Percentiles rank a stretch among this genome's conserved stretches.
phyloP scores from a whole-genome alignment of 2,329 filamentous ascomycete species.

The Ilyonectria robusta region DNA sequence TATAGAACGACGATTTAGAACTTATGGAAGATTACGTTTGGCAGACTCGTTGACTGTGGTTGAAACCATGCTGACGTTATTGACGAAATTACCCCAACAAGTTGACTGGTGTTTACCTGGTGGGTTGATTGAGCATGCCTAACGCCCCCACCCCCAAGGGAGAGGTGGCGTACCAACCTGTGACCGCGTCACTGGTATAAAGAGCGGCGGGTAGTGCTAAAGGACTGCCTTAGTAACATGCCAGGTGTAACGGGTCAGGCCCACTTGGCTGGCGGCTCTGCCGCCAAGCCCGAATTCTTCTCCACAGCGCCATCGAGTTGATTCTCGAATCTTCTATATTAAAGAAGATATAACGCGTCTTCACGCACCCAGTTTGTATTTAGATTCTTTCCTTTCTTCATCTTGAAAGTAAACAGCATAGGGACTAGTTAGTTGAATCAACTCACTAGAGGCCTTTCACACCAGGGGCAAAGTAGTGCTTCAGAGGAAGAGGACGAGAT shows the following conservation, averaged over 20 bases:
- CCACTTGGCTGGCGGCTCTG: too few species aligned
- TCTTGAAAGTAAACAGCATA: too few species aligned
- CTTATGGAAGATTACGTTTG: background rate
- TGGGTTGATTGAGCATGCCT: background rate
- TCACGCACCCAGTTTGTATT: too few species aligned
- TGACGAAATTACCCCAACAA: background rate
- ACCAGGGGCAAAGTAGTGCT: conserved; percentile 30
- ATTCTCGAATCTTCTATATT: too few species aligned
- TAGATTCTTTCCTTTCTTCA: too few species aligned
- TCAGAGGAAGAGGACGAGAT: conserved; percentile 28
- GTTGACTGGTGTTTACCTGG: background rate
- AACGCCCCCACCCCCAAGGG: background rate
- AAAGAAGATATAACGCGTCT: too few species aligned
- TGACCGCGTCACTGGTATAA: conserved; percentile 2
- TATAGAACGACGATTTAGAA: background rate
- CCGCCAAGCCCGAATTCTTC: too few species aligned
- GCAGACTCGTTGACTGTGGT: background rate
- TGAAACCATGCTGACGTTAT: background rate
- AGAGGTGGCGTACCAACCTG: background rate
- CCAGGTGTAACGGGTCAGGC: too few species aligned
- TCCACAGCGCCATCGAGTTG: too few species aligned
- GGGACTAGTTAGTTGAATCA: too few species aligned
- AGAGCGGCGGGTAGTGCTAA: conserved; percentile 25
- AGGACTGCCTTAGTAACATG: too few species aligned
- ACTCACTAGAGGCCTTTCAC: too few species aligned